phyloP scores from a whole-genome alignment of 306 rosid genomes.

The Cotoneaster glaucophyllus region DNA sequence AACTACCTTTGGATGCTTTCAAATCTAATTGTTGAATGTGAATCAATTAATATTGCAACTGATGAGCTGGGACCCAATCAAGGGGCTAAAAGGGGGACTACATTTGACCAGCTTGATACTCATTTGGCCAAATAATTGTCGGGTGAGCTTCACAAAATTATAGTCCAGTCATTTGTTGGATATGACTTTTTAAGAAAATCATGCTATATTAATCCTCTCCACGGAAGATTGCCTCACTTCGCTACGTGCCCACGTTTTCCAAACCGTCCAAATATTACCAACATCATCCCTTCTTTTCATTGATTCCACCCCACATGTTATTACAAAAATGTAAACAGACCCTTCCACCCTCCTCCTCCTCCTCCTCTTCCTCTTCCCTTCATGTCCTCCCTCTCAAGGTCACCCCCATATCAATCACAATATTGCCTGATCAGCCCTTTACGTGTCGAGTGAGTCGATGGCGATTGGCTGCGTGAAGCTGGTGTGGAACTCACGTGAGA shows the following conservation, averaged over 20 bases:
- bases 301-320: not conserved
- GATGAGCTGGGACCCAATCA: too few species aligned
- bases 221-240: too few species aligned
- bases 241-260: not conserved
- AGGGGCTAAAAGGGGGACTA: too few species aligned
- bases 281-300: not conserved
- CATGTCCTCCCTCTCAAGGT: not conserved
- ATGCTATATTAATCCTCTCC: too few species aligned
- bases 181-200: too few species aligned
- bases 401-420: not conserved
- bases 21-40: too few species aligned
- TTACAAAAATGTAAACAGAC: not conserved
- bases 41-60: too few species aligned
- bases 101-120: too few species aligned
- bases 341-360: not conserved
- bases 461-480: constrained; percentile 31
- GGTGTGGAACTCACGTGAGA: constrained; percentile 28
- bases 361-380: not conserved
- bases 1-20: too few species aligned
- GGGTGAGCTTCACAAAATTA: too few species aligned
- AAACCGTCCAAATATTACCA: not conserved
- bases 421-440: not conserved
- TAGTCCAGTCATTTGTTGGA: too few species aligned
- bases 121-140: too few species aligned
- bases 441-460: constrained; percentile 23